Conservation (phyloP, 2,329 filamentous ascomycete genomes). For the Knufia fluminis region DNA sequence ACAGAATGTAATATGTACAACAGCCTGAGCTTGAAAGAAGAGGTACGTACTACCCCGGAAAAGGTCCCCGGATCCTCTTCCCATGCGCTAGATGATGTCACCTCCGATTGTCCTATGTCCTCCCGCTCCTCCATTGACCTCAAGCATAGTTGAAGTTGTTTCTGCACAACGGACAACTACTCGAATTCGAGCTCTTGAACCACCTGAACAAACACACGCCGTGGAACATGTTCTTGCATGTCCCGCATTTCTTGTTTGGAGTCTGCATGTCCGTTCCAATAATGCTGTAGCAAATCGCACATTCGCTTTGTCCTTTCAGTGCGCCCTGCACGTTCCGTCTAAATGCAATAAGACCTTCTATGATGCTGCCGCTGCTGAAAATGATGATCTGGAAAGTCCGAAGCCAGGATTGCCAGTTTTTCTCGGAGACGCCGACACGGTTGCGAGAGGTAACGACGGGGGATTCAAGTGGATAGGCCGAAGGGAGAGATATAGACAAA, state of each 20-base stretch:
- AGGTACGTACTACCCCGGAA: too few species aligned
- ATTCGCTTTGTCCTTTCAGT: slow-evolving; percentile 87
- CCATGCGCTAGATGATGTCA: too few species aligned
- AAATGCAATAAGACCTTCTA: slow-evolving; percentile 79
- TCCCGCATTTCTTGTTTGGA: slow-evolving; percentile 82
- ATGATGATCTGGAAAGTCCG: slow-evolving; percentile 85
- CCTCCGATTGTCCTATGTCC: too few species aligned
- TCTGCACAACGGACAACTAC: slow-evolving; percentile 83
- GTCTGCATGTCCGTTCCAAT: slow-evolving; percentile 80
- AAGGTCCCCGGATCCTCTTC: too few species aligned
- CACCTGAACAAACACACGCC: slow-evolving; percentile 84
- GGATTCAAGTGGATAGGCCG: slow-evolving; percentile 70
- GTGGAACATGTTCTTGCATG: slow-evolving; percentile 93
- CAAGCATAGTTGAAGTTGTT: slow-evolving; percentile 65
- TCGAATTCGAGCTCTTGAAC: slow-evolving; percentile 90
- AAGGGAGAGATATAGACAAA: slow-evolving; percentile 70
- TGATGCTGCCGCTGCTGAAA: slow-evolving; percentile 79
- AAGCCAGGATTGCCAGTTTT: slow-evolving; percentile 89
- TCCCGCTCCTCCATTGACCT: too few species aligned
- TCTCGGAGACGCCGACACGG: slow-evolving; percentile 78
- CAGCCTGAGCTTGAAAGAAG: too few species aligned
- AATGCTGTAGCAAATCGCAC: slow-evolving; percentile 93
- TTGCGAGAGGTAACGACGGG: slow-evolving; percentile 69
- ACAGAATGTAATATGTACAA: too few species aligned
- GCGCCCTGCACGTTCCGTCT: slow-evolving; percentile 77